phyloP scores from a whole-genome alignment of 192 early-diverging fungal genomes.

The Blastocladiella britannica region DNA sequence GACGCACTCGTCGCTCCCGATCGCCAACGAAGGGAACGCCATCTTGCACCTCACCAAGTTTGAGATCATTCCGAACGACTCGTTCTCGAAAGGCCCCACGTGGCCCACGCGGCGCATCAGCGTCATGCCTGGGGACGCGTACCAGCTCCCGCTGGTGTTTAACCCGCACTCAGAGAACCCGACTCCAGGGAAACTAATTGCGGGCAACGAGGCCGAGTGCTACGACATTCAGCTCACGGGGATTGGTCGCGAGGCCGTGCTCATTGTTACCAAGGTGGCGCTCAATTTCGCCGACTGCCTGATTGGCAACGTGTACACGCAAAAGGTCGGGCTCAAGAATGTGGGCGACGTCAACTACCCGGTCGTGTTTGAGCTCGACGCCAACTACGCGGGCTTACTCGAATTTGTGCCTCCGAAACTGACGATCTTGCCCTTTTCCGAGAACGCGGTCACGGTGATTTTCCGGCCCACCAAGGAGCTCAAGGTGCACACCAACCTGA shows the following conservation, averaged over 20 bases:
- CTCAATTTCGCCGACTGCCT: slow-evolving; percentile 39
- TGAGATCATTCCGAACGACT: slow-evolving; percentile 31
- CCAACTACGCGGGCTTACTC: slow-evolving; percentile 24
- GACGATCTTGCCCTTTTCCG: slow-evolving; percentile 33
- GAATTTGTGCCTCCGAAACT: slow-evolving; percentile 25
- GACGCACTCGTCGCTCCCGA: slow-evolving; percentile 30
- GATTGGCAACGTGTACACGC: slow-evolving; percentile 42
- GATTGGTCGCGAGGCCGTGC: slow-evolving; percentile 33
- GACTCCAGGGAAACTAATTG: slow-evolving; percentile 21
- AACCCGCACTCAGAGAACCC: slow-evolving; percentile 44
- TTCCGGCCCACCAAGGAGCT: slow-evolving; percentile 27
- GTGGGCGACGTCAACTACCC: slow-evolving; percentile 49
- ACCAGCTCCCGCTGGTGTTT: slow-evolving; percentile 35
- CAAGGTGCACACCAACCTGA: slow-evolving; percentile 21
- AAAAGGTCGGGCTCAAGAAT: slow-evolving; percentile 39
- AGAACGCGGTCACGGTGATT: slow-evolving; percentile 23
- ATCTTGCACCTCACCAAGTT: slow-evolving; percentile 33
- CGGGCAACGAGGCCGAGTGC: slow-evolving; percentile 25
- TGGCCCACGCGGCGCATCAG: slow-evolving; percentile 9
- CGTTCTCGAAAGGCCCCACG: slow-evolving; percentile 27
- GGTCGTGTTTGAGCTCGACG: slow-evolving; percentile 29
- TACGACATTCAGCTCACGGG: slow-evolving; percentile 43
- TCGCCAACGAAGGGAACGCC: slow-evolving; percentile 43
- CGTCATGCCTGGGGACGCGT: slow-evolving; percentile 21
- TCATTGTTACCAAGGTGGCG: slow-evolving; percentile 35